Evolutionary conservation across 805 yeast genomes (phyloP).

Genomic region (Wickerhamiella galacta): DNA sequence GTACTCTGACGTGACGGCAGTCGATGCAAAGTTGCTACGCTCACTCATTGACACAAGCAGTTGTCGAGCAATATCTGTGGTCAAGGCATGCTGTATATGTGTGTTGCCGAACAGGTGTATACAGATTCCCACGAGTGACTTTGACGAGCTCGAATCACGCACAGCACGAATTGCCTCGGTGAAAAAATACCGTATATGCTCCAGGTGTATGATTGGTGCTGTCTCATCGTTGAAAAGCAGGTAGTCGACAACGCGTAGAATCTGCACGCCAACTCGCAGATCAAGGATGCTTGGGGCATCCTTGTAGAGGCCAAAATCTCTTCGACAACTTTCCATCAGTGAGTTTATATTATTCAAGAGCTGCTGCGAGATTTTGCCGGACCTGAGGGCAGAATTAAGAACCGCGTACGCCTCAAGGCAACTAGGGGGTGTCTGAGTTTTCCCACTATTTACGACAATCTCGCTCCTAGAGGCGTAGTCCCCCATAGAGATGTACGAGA

Average conservation of each 20-base stretch:
- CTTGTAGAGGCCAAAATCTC: constrained; percentile 2
- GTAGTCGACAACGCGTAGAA: constrained; percentile 9
- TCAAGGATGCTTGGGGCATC: constrained; percentile 6
- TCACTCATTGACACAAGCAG: constrained; percentile 1
- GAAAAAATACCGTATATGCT: constrained; percentile 3
- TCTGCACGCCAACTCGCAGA: constrained; percentile 9
- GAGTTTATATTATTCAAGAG: constrained; percentile 1
- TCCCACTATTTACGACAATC: too few species aligned
- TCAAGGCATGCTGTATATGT: constrained; percentile 1
- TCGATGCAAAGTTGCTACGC: constrained; percentile 1
- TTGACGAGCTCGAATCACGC: constrained; percentile 5
- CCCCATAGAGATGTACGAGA: too few species aligned
- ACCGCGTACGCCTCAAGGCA: constrained; percentile 5
- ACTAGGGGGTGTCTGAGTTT: too few species aligned
- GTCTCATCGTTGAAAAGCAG: constrained; percentile 5
- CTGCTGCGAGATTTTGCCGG: not conserved
- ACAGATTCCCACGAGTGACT: constrained; percentile 9
- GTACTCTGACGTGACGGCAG: constrained; percentile 5
- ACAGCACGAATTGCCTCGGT: constrained; percentile 5
- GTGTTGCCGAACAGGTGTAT: constrained; percentile 6
- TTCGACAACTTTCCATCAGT: constrained; percentile 1
- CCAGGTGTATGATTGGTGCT: not conserved
- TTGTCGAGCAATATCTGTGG: not conserved
- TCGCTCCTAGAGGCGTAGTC: too few species aligned
- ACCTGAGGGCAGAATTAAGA: constrained; percentile 1